Conservation (phyloP, 495 filamentous ascomycete genomes). For the Xylaria castorea region DNA sequence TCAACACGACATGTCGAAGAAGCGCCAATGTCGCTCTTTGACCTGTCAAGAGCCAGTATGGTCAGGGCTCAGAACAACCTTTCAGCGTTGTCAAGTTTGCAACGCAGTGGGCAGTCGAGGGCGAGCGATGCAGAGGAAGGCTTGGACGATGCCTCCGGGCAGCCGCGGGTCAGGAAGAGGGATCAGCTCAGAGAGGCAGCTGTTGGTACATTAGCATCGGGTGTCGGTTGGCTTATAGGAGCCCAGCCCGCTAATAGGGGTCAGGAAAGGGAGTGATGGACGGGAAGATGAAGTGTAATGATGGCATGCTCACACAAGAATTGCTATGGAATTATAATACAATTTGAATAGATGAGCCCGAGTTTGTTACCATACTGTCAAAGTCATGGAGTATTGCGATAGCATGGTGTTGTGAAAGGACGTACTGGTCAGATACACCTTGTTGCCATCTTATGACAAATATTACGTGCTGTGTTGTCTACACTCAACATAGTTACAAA, state of each 20-base stretch:
- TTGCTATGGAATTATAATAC: neutral
- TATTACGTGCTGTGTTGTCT: neutral
- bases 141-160: conserved; percentile 45
- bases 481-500: neutral
- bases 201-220: conserved; percentile 73
- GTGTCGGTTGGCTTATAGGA: conserved; percentile 85
- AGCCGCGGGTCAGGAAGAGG: conserved; percentile 70
- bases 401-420: neutral
- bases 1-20: conserved; percentile 62
- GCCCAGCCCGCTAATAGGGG: conserved; percentile 53
- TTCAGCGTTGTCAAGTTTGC: conserved; percentile 53
- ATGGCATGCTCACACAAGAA: neutral
- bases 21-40: conserved; percentile 93
- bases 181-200: conserved; percentile 83
- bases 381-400: neutral
- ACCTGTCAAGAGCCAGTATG: conserved; percentile 81
- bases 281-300: conserved; percentile 19
- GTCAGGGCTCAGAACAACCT: conserved; percentile 68
- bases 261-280: conserved; percentile 29
- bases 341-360: neutral
- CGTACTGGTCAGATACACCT: neutral
- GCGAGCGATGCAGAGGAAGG: conserved; percentile 32
- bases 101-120: conserved; percentile 42
- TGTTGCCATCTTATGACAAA: neutral
- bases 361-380: neutral